These are phyloP conservation scores for Suhomyces xylopsoci DNA, from an alignment of 805 yeast genomes.

Conservation along the genomic window DNA sequence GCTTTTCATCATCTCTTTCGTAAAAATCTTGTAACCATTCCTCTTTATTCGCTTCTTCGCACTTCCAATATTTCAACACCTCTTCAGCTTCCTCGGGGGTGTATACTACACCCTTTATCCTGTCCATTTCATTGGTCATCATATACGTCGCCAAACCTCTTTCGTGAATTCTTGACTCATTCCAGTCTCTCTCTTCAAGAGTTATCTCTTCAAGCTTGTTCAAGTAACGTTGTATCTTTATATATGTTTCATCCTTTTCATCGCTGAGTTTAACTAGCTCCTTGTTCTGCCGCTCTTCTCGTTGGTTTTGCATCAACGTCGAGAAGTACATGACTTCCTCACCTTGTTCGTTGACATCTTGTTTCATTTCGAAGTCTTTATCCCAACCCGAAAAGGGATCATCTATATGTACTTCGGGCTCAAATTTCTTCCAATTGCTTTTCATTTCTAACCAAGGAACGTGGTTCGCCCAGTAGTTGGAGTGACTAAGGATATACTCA, in stretches of 20 bases:
- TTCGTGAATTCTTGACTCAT: slow-evolving; percentile 12
- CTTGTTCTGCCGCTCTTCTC: background rate
- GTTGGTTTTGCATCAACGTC: background rate
- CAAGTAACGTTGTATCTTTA: background rate
- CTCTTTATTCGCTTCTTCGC: slow-evolving; percentile 3
- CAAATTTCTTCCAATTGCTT: background rate
- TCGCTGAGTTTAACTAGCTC: background rate
- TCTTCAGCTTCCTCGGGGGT: slow-evolving; percentile 8
- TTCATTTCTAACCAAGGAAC: slow-evolving; percentile 2
- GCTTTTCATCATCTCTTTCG: background rate
- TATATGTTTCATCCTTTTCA: background rate
- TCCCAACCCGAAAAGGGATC: background rate
- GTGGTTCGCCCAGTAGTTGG: background rate
- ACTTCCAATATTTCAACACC: slow-evolving; percentile 10
- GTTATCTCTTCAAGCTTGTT: slow-evolving; percentile 1
- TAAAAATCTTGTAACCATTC: background rate
- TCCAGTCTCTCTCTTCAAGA: slow-evolving; percentile 8
- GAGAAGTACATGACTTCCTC: slow-evolving; percentile 1
- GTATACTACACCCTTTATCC: slow-evolving; percentile 4
- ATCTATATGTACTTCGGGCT: background rate
- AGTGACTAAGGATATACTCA: slow-evolving; percentile 4
- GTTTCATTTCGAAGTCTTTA: background rate
- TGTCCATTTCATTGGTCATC: slow-evolving; percentile 1
- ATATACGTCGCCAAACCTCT: slow-evolving; percentile 10
- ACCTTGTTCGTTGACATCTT: background rate